Evolutionary conservation across 495 filamentous ascomycete species (phyloP).

Genomic region (Podospora australis): DNA sequence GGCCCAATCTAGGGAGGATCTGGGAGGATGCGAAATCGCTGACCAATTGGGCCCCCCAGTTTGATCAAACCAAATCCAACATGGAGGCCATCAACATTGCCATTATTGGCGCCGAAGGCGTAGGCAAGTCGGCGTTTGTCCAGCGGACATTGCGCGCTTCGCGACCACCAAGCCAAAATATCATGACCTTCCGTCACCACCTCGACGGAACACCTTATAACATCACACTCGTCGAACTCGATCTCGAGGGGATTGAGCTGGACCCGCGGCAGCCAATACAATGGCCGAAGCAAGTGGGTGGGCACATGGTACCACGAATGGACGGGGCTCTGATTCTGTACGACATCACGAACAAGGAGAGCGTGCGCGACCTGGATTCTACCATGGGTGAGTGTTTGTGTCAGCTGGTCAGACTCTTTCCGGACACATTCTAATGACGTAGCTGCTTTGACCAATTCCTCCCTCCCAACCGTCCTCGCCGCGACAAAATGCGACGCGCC

Average conservation of each 20-base stretch:
- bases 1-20: not conserved
- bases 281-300: slow-evolving; percentile 71
- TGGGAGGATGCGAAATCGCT: slow-evolving; percentile 6
- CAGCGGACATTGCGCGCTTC: slow-evolving; percentile 69
- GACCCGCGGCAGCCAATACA: slow-evolving; percentile 59
- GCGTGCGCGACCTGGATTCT: slow-evolving; percentile 58
- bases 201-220: slow-evolving; percentile 70
- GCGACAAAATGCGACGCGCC: slow-evolving; percentile 79
- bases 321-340: slow-evolving; percentile 82
- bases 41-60: slow-evolving; percentile 18
- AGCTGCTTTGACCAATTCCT: slow-evolving; percentile 64
- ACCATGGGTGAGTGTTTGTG: slow-evolving; percentile 60
- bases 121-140: slow-evolving; percentile 89
- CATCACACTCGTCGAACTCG: slow-evolving; percentile 75
- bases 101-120: slow-evolving; percentile 70
- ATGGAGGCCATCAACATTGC: slow-evolving; percentile 76
- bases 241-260: slow-evolving; percentile 60
- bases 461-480: slow-evolving; percentile 68
- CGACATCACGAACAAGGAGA: slow-evolving; percentile 71
- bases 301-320: slow-evolving; percentile 60
- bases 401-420: not conserved
- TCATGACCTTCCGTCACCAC: slow-evolving; percentile 61
- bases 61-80: slow-evolving; percentile 17
- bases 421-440: slow-evolving; percentile 14
- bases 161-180: slow-evolving; percentile 46